A percentile compares a stretch with the other conserved stretches of the same genome.
Conservation (phyloP, 2,329 filamentous ascomycete species). For the Botrytis hyacinthi region DNA sequence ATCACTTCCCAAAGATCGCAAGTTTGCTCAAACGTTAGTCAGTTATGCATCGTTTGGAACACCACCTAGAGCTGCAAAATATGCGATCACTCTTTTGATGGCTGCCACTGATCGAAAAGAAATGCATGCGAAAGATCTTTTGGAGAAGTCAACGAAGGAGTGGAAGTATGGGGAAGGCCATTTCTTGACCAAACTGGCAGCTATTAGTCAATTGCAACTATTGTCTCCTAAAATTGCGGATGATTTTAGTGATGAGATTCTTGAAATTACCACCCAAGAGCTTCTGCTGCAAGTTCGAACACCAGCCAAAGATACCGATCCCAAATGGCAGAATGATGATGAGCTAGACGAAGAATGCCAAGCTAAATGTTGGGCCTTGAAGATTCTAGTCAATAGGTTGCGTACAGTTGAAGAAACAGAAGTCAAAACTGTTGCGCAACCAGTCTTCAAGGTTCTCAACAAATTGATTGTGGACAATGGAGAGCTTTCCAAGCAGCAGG, state of each 20-base stretch:
- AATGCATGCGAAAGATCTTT: slow-evolving; percentile 79
- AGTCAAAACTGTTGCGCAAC: slow-evolving; percentile 58
- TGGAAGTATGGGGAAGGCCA: slow-evolving; percentile 71
- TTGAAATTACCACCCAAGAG: slow-evolving; percentile 72
- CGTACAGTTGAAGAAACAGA: slow-evolving; percentile 54
- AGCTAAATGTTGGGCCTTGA: slow-evolving; percentile 80
- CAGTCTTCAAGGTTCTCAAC: slow-evolving; percentile 77
- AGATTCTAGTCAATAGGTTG: slow-evolving; percentile 81
- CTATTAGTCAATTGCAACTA: slow-evolving; percentile 72
- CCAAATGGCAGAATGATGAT: slow-evolving; percentile 65
- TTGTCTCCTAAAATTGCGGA: slow-evolving; percentile 70
- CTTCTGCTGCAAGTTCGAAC: slow-evolving; percentile 70
- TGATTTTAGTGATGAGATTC: slow-evolving; percentile 72
- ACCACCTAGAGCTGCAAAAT: slow-evolving; percentile 82
- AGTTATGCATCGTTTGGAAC: slow-evolving; percentile 80
- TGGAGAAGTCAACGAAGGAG: slow-evolving; percentile 71
- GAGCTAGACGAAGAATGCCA: slow-evolving; percentile 76
- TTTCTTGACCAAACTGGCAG: slow-evolving; percentile 72
- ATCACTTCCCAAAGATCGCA: slow-evolving; percentile 78
- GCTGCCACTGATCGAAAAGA: slow-evolving; percentile 70
- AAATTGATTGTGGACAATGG: slow-evolving; percentile 73
- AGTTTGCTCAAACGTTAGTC: slow-evolving; percentile 76
- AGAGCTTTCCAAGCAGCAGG: slow-evolving; percentile 71
- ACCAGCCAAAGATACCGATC: slow-evolving; percentile 54
- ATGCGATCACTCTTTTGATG: slow-evolving; percentile 88